Percentiles rank a stretch among this genome's conserved stretches.
These are phyloP conservation scores for Nemania abortiva DNA, from an alignment of 2,329 filamentous ascomycete species.

Conservation along the genomic window DNA sequence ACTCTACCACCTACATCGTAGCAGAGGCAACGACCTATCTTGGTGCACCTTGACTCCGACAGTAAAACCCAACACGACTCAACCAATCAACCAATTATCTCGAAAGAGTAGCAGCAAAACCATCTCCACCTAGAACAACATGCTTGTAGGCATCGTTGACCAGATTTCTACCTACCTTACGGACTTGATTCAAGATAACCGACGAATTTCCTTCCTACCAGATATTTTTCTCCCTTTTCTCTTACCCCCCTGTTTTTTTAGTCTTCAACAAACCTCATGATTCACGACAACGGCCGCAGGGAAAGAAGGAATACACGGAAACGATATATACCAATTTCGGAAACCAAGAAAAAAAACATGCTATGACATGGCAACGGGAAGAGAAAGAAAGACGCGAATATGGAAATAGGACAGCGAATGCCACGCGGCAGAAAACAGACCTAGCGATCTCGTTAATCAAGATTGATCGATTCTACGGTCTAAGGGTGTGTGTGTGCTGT, in stretches of 20 bases:
- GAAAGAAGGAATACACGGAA: slow-evolving; percentile 5
- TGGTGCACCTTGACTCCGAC: neutral
- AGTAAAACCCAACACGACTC: neutral
- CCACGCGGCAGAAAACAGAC: slow-evolving; percentile 37
- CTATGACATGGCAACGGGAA: neutral
- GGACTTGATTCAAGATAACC: neutral
- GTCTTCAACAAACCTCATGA: slow-evolving; percentile 30
- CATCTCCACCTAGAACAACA: neutral
- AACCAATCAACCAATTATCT: neutral
- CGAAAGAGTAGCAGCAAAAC: neutral
- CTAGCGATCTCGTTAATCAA: neutral
- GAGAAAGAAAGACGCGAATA: slow-evolving; percentile 1
- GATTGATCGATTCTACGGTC: too few species aligned
- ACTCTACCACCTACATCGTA: neutral
- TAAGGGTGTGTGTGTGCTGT: neutral
- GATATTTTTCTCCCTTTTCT: slow-evolving; percentile 40
- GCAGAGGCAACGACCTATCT: neutral
- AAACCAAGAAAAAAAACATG: slow-evolving; percentile 6
- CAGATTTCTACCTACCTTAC: neutral
- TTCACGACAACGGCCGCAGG: slow-evolving; percentile 35
- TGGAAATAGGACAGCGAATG: slow-evolving; percentile 20
- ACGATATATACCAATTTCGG: neutral
- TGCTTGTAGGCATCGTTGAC: neutral
- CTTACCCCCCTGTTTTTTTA: neutral
- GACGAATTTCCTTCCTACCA: slow-evolving; percentile 20